Base-by-base conservation (phyloP, 768 basidiomycete species). In the Cubamyces lactineus region DNA sequence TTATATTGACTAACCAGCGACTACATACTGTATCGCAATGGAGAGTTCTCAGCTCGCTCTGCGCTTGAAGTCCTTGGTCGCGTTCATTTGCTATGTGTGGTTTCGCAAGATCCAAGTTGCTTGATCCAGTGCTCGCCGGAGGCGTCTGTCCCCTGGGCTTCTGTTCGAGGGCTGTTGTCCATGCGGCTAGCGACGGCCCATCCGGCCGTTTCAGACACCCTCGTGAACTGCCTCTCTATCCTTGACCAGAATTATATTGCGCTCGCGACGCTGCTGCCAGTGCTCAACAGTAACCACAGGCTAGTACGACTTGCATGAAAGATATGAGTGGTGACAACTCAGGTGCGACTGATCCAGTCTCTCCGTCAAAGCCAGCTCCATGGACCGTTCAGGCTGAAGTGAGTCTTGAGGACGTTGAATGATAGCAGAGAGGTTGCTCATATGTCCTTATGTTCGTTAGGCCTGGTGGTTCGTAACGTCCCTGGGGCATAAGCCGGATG, bases 391-490 rank as follows among this genome's bases (percentile, higher is more conserved):
- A 60, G 26, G 63, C 63, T 8, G 63, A 64, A 59, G 63, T 64
- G n/a, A 50, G 45, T 51, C 13, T 30, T 12, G 30, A n/a, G 13
- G 23, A 17, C 7, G 12, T 24, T 26, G 4, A 26, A 12, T 40
- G 48, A 21, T 24, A 40, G 46, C 46, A 19, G n/a, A 19, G n/a
- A 19, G 21, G 19, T 2, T 45, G 23, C 34, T 54, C 11, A 59
- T n/a, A 5, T 21, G 9, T 13, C 6, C 13, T 19, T 38, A 19
- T 6, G 21, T 16, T 26, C 16, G 17, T 15, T 23, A 64, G 63
- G 63, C 58, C n/a, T 64, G 63, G 63, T 64, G 63, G 58, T 64
- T 64, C 45, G 43, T 64, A 5, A 64, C 58, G 8, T 64, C 63
- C 5, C 21, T 64, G 6, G 58, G 63, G 2, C 58, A 52, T n/a